Evolutionary conservation across 108 stramenopile genomes (phyloP).

Genomic region (Discostella pseudostelligera): DNA sequence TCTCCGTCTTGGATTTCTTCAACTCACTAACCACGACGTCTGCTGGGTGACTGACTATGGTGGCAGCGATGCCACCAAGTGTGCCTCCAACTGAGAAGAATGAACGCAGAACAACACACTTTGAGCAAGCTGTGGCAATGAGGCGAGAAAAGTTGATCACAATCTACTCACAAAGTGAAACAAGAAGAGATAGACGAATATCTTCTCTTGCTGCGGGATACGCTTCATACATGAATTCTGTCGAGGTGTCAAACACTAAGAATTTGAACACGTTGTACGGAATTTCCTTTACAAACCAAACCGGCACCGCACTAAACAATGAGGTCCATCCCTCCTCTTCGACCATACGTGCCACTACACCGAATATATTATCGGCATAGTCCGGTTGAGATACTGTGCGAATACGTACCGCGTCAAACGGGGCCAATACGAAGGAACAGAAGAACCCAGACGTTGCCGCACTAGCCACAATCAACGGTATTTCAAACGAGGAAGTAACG

Average conservation of each 20-base stretch:
- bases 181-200: slow-evolving; percentile 61
- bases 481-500: slow-evolving; percentile 25
- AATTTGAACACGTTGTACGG: slow-evolving; percentile 58
- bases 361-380: slow-evolving; percentile 58
- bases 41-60: slow-evolving; percentile 68
- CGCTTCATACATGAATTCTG: slow-evolving; percentile 49
- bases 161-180: slow-evolving; percentile 41
- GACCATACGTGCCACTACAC: slow-evolving; percentile 53
- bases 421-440: slow-evolving; percentile 60
- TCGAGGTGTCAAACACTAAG: slow-evolving; percentile 57
- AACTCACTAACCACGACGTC: slow-evolving; percentile 71
- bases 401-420: slow-evolving; percentile 72
- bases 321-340: slow-evolving; percentile 60
- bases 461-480: slow-evolving; percentile 39
- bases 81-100: slow-evolving; percentile 50
- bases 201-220: slow-evolving; percentile 75
- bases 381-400: slow-evolving; percentile 67
- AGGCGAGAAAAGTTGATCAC: too few relatives aligned
- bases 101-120: not conserved
- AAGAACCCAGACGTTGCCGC: slow-evolving; percentile 46
- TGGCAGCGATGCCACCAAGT: slow-evolving; percentile 63
- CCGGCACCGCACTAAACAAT: slow-evolving; percentile 64
- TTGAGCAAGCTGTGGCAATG: too few relatives aligned
- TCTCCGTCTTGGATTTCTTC: slow-evolving; percentile 68
- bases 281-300: slow-evolving; percentile 35